These are phyloP conservation scores for Leishmania amazonensis DNA, from an alignment of 208 protist genomes.

Conservation along the genomic window DNA sequence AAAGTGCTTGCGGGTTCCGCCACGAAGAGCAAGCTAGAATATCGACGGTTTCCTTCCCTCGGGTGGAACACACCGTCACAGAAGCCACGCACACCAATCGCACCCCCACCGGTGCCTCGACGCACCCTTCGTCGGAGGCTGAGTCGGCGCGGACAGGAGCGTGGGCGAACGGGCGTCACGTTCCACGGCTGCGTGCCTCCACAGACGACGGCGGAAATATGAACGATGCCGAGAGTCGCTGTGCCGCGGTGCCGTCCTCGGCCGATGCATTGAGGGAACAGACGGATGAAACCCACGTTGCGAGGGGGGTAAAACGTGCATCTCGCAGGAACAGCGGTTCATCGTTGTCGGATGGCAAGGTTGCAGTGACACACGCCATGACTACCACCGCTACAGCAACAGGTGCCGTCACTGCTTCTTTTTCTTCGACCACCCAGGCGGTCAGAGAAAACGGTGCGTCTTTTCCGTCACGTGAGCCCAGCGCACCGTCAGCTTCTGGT, in stretches of 20 bases:
- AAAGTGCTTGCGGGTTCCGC: not conserved
- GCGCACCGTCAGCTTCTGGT: not conserved
- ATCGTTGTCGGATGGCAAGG: not conserved
- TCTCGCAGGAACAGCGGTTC: not conserved
- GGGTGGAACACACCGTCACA: not conserved
- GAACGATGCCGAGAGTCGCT: not conserved
- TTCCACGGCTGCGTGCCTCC: slow-evolving; percentile 1
- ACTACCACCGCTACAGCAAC: not conserved
- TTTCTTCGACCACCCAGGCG: not conserved
- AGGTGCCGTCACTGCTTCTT: not conserved
- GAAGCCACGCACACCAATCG: not conserved
- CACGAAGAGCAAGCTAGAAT: not conserved
- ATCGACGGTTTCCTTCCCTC: not conserved
- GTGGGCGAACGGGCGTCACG: slow-evolving; percentile 6
- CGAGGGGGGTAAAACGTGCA: not conserved
- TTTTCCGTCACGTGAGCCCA: not conserved
- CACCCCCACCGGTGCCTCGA: not conserved
- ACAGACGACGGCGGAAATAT: not conserved
- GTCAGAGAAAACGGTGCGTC: not conserved
- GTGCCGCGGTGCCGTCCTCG: not conserved
- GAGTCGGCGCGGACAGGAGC: slow-evolving; percentile 8
- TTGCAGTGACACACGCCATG: not conserved
- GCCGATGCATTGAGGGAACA: not conserved
- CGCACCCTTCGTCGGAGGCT: not conserved
- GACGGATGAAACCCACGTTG: not conserved